Evolutionary conservation across 129 eudicot genomes (phyloP).

Genomic region (Helichrysum umbraculigerum): DNA sequence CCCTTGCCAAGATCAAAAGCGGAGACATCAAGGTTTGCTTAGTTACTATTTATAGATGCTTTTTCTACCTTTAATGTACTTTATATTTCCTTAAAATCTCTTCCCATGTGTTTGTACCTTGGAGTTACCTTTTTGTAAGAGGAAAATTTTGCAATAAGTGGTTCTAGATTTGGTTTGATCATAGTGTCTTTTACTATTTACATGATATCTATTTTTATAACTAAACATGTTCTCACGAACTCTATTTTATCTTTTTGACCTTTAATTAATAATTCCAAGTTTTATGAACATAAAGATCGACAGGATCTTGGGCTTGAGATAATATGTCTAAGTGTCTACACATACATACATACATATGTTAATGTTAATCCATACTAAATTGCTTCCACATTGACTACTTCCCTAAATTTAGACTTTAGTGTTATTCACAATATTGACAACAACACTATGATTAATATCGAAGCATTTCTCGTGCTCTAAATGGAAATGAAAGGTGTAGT

Average conservation of each 20-base stretch:
- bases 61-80: constrained; percentile 31
- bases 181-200: constrained; percentile 1
- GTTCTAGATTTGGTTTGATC: constrained; percentile 33
- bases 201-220: constrained; percentile 20
- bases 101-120: constrained; percentile 31
- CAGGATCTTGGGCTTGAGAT: neutral
- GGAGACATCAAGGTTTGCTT: constrained; percentile 82
- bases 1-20: constrained; percentile 88
- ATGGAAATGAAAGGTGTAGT: too few species aligned
- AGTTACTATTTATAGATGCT: constrained; percentile 29
- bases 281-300: neutral
- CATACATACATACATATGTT: neutral
- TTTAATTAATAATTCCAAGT: neutral
- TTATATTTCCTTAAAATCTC: constrained; percentile 28
- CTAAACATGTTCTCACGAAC: constrained; percentile 18
- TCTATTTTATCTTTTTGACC: constrained; percentile 10
- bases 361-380: too few species aligned
- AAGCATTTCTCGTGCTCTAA: too few species aligned
- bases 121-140: constrained; percentile 21
- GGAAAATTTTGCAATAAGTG: constrained; percentile 24
- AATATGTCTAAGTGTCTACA: neutral
- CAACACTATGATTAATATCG: too few species aligned
- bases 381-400: too few species aligned
- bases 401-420: too few species aligned
- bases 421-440: too few species aligned